Percentiles rank a stretch among this genome's conserved stretches.
phyloP scores from a whole-genome alignment of 2,329 filamentous ascomycete genomes.

The Penicillium sp. region DNA sequence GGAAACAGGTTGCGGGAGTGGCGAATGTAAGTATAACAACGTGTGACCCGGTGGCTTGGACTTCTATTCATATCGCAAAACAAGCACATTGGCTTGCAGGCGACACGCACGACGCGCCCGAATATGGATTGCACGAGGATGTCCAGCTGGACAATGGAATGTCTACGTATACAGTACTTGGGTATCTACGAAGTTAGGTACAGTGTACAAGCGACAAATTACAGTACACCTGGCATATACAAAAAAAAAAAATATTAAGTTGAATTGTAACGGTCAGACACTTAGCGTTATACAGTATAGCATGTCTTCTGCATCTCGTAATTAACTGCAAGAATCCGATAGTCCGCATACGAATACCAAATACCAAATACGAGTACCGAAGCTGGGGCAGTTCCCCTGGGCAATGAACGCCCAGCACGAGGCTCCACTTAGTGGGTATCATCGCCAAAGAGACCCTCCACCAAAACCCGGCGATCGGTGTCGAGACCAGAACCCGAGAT shows the following conservation, averaged over 20 bases:
- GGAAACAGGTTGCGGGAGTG: neutral
- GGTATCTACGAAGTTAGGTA: neutral
- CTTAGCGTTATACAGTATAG: no score
- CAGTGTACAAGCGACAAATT: neutral
- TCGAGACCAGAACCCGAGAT: constrained; percentile 5
- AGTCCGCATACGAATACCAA: neutral
- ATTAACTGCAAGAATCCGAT: no score
- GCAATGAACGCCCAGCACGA: constrained; percentile 12
- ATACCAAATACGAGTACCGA: neutral
- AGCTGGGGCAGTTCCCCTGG: neutral
- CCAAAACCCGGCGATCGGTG: constrained; percentile 10
- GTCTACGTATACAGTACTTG: neutral
- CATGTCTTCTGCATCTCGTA: no score
- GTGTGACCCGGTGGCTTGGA: neutral
- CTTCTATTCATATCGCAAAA: neutral
- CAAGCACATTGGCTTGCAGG: neutral
- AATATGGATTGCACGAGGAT: neutral
- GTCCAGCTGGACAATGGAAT: neutral
- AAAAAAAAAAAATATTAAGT: neutral
- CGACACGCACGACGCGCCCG: neutral
- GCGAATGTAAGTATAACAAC: neutral
- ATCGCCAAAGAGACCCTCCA: neutral
- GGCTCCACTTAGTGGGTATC: neutral
- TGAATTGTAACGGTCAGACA: neutral
- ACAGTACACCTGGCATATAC: no score